Base-by-base conservation (phyloP, 352 stramenopile genomes). In the Globisporangium middletonii region DNA sequence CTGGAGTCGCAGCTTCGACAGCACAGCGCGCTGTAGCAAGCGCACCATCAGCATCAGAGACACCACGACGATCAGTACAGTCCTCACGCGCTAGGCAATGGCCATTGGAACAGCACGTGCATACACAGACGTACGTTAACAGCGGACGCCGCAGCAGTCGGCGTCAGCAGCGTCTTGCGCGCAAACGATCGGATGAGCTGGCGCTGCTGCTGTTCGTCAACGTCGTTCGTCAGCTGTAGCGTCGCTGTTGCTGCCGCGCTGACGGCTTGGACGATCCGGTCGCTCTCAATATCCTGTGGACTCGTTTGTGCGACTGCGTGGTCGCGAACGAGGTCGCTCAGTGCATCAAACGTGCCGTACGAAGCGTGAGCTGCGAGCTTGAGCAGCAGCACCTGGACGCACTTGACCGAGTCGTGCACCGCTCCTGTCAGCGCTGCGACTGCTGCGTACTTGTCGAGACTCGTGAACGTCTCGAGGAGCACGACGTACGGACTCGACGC, bases 401-500 rank as follows among this genome's bases (percentile, higher is more conserved):
- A 38, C 33, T 38, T 9, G 7, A 5, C 12, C 33, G 33, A 1
- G 7, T 7, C 7, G 33, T 38, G 33, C 3, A 59, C 67, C 12
- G 30, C 51, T 9, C 30, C 54, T 7, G 63, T 44, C 12, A 13
- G 61, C 35, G 71, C 62, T 1, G 52, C 37, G 0, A 64, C 67
- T 11, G 46, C 56, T 13, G 54, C 6, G 48, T 77, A 85, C 47
- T 60, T 71, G 6, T 65, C 59, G 0, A 23, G 28, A 52, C 55
- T 74, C 8, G 71, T 73, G 9, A 89, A 56, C 26, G 75, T 77
- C 13, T 78, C 76, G 12, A 86, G 2, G 2, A 89, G 55, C 35
- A 86, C 38, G 23, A 86, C 44, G 50, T 84, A 85, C 42, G 75
- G 72, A 26, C 67, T 75, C 55, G 66, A 61, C 1, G 69, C 55